phyloP scores from a whole-genome alignment of 495 filamentous ascomycete species.

The Annulohypoxylon stygium region DNA sequence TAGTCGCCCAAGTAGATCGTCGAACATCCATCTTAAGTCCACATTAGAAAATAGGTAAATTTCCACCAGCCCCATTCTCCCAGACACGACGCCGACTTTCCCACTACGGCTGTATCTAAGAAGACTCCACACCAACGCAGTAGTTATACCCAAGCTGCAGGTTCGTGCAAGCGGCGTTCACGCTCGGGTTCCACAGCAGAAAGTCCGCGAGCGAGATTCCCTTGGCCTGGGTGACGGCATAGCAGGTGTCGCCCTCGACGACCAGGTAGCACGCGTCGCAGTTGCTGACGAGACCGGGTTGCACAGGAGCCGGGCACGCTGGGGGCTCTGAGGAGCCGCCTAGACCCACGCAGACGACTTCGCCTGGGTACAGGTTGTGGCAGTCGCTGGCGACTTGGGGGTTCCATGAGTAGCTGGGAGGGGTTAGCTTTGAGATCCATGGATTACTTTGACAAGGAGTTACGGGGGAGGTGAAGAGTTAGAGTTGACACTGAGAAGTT shows the following conservation, averaged over 20 bases:
- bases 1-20: no score
- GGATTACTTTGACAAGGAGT: no score
- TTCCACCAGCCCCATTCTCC: no score
- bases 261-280: conserved; percentile 47
- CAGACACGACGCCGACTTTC: no score
- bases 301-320: conserved; percentile 33
- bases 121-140: conserved; percentile 48
- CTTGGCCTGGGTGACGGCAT: conserved; percentile 1
- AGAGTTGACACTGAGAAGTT: no score
- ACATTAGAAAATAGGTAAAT: no score
- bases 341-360: conserved; percentile 40
- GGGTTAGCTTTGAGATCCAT: conserved; percentile 30
- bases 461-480: no score
- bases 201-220: conserved; percentile 39
- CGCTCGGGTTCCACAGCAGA: conserved; percentile 44
- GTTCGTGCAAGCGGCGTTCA: conserved; percentile 52
- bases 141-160: conserved; percentile 55
- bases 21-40: no score
- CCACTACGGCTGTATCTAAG: no score
- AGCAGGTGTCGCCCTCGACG: conserved; percentile 41
- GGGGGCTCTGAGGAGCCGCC: conserved; percentile 7
- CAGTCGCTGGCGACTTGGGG: conserved; percentile 41
- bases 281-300: conserved; percentile 27
- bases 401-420: conserved; percentile 49
- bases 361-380: conserved; percentile 42